A percentile compares a stretch with the other conserved stretches of the same genome.
Conservation (phyloP, 2,329 filamentous ascomycete genomes). For the Beauveria sp. region DNA sequence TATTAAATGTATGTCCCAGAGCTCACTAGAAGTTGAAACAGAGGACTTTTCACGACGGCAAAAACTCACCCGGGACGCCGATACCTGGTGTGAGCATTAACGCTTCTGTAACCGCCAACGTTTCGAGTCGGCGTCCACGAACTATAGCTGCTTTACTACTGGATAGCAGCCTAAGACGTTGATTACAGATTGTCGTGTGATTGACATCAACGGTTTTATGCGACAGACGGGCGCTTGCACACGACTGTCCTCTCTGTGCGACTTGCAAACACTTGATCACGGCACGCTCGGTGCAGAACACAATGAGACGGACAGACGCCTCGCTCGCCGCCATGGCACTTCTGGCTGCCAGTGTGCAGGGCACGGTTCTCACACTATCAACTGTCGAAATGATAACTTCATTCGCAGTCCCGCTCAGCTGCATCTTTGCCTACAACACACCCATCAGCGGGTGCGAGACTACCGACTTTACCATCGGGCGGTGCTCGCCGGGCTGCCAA, state of each 20-base stretch:
- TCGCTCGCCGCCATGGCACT: background rate
- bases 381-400: slow-evolving; percentile 34
- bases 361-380: slow-evolving; percentile 23
- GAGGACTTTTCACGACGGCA: background rate
- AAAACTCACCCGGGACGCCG: background rate
- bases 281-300: background rate
- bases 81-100: background rate
- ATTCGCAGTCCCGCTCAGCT: slow-evolving; percentile 27
- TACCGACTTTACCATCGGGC: slow-evolving; percentile 27
- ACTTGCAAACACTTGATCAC: background rate
- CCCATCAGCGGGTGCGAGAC: slow-evolving; percentile 29
- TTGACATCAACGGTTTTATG: background rate
- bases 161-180: background rate
- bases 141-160: background rate
- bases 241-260: background rate
- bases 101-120: background rate
- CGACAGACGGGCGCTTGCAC: background rate
- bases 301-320: background rate
- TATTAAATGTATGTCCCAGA: background rate
- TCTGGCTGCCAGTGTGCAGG: background rate
- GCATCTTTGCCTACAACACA: slow-evolving; percentile 34
- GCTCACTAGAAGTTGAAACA: background rate
- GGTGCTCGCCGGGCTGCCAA: slow-evolving; percentile 32
- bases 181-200: background rate
- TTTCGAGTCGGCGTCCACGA: slow-evolving; percentile 2